Base-by-base conservation (phyloP, 495 filamentous ascomycete genomes). In the Xanthoparmelia taractica region DNA sequence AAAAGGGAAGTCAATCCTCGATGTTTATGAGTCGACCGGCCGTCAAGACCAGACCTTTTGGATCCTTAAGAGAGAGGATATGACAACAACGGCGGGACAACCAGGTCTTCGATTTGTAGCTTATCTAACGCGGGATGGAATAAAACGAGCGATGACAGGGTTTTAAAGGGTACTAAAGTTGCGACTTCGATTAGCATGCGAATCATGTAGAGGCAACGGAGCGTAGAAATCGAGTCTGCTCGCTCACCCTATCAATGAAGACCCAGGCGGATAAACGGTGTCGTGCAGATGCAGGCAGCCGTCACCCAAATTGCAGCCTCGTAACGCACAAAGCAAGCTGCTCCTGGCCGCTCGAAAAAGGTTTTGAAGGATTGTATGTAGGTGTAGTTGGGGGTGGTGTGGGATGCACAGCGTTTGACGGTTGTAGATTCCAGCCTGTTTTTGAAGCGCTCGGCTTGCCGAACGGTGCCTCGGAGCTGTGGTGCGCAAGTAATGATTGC, bases 221-320 rank as follows among this genome's bases (percentile, higher is more conserved):
- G 33, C 25, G 55, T 58, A 33, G 54, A 63, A 29, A 41, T 63
- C 55, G 61, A 63, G 61, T 63, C 56, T 58, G 18, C 31, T 15
- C 20, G 33, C 61, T 40, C 40, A 63, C 61, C 61, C 61, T 63
- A 63, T 63, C 61, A 57, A 29, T 63, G 40, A 47, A 57, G 61
- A 63, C 54, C 61, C 61, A 56, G 57, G 61, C 61, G 61, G 61
- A 63, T 63, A 63, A 63, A 63, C 15, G 61, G 43, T 63, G 55
- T 58, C 41, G 61, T 63, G 63, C 63, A 65, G 63, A 65, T 65
- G 63, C 63, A 61, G 63, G 58, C 63, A 65, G 63, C 61, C 61
- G 61, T 63, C 61, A 63, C 58, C 33, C 55, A 63, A 50, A 25
- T 58, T 63, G 54, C 54, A 43, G 48, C 27, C 23, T 58, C 43